Conservation (phyloP, 2,329 filamentous ascomycete species). For the Dactylellina leptospora region DNA sequence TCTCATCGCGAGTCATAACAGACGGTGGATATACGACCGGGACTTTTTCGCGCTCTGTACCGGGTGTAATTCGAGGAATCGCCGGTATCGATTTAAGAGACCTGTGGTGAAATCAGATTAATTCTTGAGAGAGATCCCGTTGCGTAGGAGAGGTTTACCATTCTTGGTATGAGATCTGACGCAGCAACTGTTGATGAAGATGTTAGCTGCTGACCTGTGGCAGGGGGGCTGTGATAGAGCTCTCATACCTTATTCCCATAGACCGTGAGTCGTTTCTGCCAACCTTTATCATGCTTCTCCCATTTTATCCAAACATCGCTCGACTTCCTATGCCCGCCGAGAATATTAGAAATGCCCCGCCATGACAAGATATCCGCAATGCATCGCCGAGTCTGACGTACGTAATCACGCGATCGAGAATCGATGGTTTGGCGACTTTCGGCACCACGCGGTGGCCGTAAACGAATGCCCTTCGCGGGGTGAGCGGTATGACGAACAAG, state of each 20-base stretch:
- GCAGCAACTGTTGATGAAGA: slow-evolving; percentile 67
- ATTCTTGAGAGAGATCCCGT: background rate
- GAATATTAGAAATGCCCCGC: background rate
- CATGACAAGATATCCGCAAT: background rate
- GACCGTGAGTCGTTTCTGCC: slow-evolving; percentile 85
- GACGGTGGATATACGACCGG: slow-evolving; percentile 79
- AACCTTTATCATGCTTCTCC: slow-evolving; percentile 83
- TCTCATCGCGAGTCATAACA: slow-evolving; percentile 71
- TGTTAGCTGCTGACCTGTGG: background rate
- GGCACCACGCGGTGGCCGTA: slow-evolving; percentile 81
- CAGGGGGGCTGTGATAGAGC: background rate
- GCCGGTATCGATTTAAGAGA: slow-evolving; percentile 92
- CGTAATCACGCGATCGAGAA: slow-evolving; percentile 56
- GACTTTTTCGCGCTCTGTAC: slow-evolving; percentile 71
- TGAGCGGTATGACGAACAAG: slow-evolving; percentile 91
- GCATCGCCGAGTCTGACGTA: slow-evolving; percentile 42
- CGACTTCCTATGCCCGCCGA: slow-evolving; percentile 23
- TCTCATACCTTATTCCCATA: slow-evolving; percentile 80
- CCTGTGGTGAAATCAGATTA: slow-evolving; percentile 59
- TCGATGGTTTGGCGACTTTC: slow-evolving; percentile 63
- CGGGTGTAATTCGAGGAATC: slow-evolving; percentile 73
- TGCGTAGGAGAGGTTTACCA: slow-evolving; percentile 63
- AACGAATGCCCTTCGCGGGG: slow-evolving; percentile 86
- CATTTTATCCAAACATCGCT: slow-evolving; percentile 78
- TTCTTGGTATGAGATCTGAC: slow-evolving; percentile 93